These are phyloP conservation scores for Geranium brycei DNA, from an alignment of 345 rosid species.

Conservation along the genomic window DNA sequence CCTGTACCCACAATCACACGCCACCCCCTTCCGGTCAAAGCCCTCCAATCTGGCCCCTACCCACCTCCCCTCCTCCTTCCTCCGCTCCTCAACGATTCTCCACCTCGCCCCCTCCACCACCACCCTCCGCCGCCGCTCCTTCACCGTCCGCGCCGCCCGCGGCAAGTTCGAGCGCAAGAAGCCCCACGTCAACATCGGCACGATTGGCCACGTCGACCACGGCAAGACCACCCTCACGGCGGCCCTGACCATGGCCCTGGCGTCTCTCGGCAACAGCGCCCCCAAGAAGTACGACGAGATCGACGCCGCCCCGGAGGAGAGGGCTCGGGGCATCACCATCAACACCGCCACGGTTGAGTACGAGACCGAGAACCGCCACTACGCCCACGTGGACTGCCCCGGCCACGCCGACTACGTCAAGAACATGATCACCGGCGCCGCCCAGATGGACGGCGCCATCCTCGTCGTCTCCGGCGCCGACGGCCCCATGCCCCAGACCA, in stretches of 20 bases:
- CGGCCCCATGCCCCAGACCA: constrained; percentile 93
- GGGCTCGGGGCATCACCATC: constrained; percentile 87
- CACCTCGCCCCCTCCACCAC: constrained; percentile 12
- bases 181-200: constrained; percentile 82
- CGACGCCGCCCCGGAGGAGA: constrained; percentile 89
- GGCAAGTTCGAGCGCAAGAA: constrained; percentile 94
- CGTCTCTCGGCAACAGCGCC: constrained; percentile 50
- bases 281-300: constrained; percentile 85
- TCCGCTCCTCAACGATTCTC: constrained; percentile 33
- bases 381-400: constrained; percentile 87
- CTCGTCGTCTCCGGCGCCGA: constrained; percentile 76
- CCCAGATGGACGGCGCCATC: constrained; percentile 91
- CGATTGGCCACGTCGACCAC: constrained; percentile 94
- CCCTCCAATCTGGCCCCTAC: constrained; percentile 24
- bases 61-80: constrained; percentile 53
- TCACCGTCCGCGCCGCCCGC: constrained; percentile 69
- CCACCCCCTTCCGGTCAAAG: constrained; percentile 21
- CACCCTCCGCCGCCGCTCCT: constrained; percentile 23
- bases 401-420: constrained; percentile 91
- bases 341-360: constrained; percentile 90
- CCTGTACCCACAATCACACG: constrained; percentile 9
- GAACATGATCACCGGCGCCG: constrained; percentile 85
- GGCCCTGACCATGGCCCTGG: constrained; percentile 86
- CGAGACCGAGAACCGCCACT: constrained; percentile 79
- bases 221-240: constrained; percentile 88